A percentile compares a stretch with the other conserved stretches of the same genome.
Evolutionary conservation across 2,329 filamentous ascomycete genomes (phyloP).

Genomic region (Trichoderma harzianum): DNA sequence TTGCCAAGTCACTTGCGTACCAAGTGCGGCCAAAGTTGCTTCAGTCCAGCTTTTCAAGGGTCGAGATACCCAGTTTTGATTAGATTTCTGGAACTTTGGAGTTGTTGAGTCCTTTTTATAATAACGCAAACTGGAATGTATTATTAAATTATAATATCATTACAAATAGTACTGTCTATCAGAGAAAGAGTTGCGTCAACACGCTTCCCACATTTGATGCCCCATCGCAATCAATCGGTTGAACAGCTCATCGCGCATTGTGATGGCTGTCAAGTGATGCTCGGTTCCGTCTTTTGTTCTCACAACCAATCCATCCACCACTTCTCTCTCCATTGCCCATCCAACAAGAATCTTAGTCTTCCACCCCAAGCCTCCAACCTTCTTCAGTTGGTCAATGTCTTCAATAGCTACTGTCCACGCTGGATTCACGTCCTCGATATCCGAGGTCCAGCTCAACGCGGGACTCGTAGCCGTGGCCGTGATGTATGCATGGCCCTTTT

Average conservation of each 20-base stretch:
- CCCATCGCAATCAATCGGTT: constrained; percentile 75
- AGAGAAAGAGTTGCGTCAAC: not conserved
- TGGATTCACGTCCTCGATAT: constrained; percentile 53
- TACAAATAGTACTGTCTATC: not conserved
- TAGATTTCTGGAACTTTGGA: not conserved
- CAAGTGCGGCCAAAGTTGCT: constrained; percentile 7
- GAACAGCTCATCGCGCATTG: constrained; percentile 72
- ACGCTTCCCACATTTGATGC: constrained; percentile 75
- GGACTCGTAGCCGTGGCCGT: constrained; percentile 64
- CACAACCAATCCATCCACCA: constrained; percentile 72
- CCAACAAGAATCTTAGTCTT: constrained; percentile 80
- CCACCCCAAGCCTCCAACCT: constrained; percentile 79
- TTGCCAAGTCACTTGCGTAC: not conserved
- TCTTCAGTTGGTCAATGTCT: constrained; percentile 71
- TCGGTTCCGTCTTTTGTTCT: constrained; percentile 53
- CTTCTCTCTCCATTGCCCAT: constrained; percentile 70
- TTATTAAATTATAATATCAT: not conserved
- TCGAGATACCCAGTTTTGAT: not conserved
- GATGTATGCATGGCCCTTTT: constrained; percentile 70
- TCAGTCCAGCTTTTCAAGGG: not conserved
- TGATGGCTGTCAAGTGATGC: constrained; percentile 67
- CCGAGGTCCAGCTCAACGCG: constrained; percentile 61
- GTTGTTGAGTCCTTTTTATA: not conserved
- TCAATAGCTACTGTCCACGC: constrained; percentile 67
- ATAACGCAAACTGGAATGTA: not conserved